These are phyloP conservation scores for Gillenia trifoliata DNA, from an alignment of 306 rosid genomes.

Conservation along the genomic window DNA sequence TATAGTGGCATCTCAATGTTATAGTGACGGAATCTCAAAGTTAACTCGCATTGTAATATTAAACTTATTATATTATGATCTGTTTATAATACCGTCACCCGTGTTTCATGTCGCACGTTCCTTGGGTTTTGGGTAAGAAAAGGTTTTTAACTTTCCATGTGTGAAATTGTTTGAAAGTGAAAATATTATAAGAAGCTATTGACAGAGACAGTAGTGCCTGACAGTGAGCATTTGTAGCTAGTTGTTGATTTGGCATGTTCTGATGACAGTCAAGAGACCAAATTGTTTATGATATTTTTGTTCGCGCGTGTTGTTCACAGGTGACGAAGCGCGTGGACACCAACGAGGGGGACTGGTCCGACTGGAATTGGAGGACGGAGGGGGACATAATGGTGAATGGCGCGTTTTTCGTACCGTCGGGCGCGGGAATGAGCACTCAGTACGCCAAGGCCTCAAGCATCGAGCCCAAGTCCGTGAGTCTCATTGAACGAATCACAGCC, in stretches of 20 bases:
- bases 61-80: accelerated
- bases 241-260: neutral
- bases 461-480: conserved; percentile 68
- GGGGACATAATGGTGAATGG: conserved; percentile 96
- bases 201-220: neutral
- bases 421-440: conserved; percentile 44
- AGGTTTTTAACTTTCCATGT: neutral
- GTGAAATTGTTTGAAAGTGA: neutral
- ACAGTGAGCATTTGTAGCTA: neutral
- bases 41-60: no score
- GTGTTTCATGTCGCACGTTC: no score
- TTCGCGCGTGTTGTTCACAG: conserved; percentile 20
- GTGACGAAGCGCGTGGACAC: conserved; percentile 99
- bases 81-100: no score
- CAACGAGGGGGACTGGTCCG: conserved; percentile 56
- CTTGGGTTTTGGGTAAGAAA: neutral
- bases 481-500: conserved; percentile 74
- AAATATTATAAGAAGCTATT: neutral
- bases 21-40: no score
- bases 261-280: neutral
- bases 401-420: conserved; percentile 87
- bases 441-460: conserved; percentile 67
- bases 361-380: conserved; percentile 93
- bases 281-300: no score
- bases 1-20: no score